phyloP scores from a whole-genome alignment of 768 basidiomycete genomes.

The Tephrocybe sp. region DNA sequence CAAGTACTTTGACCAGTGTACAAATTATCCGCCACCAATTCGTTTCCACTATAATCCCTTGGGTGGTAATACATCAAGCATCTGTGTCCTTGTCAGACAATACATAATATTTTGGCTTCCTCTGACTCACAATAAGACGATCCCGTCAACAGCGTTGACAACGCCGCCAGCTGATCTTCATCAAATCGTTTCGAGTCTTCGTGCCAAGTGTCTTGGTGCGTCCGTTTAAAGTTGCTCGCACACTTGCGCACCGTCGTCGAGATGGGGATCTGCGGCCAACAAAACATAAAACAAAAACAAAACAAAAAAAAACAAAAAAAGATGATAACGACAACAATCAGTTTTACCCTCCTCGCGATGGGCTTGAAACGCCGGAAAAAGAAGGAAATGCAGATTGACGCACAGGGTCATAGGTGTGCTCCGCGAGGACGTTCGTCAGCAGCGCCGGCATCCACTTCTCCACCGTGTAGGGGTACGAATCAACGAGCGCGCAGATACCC shows the following conservation, averaged over 20 bases:
- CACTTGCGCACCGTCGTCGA: constrained; percentile 82
- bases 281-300: neutral
- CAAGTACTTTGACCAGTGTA: constrained; percentile 16
- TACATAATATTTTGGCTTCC: neutral
- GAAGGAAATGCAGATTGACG: too few relatives aligned
- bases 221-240: constrained; percentile 78
- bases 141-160: constrained; percentile 84
- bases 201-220: constrained; percentile 88
- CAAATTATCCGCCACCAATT: constrained; percentile 9
- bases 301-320: neutral
- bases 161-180: constrained; percentile 78
- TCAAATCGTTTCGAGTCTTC: constrained; percentile 85
- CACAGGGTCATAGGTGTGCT: constrained; percentile 86
- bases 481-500: constrained; percentile 90
- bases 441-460: constrained; percentile 93
- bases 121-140: constrained; percentile 72
- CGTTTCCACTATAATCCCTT: constrained; percentile 3
- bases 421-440: constrained; percentile 73
- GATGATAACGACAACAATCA: constrained; percentile 14
- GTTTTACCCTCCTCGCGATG: neutral
- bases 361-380: constrained; percentile 2
- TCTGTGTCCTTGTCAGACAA: constrained; percentile 15
- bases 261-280: constrained; percentile 65
- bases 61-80: constrained; percentile 14
- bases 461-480: constrained; percentile 94